Evolutionary conservation across 495 filamentous ascomycete genomes (phyloP).

Genomic region (Penicillium paxilli): DNA sequence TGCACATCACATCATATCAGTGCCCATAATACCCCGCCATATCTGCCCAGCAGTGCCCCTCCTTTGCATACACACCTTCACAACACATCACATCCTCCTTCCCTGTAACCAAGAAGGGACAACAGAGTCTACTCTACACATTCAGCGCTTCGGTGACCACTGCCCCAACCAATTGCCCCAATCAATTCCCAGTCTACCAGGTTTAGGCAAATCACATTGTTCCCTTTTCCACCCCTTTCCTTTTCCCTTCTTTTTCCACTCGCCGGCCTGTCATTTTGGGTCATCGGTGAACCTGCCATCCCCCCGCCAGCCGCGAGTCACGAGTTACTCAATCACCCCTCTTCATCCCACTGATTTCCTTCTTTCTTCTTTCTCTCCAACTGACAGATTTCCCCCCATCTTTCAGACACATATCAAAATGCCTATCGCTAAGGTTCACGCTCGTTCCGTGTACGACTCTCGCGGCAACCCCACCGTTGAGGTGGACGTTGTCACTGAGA

Average conservation of each 20-base stretch:
- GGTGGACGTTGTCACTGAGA: slow-evolving; percentile 95
- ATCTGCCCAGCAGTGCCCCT: slow-evolving; percentile 19
- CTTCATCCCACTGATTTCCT: slow-evolving; percentile 21
- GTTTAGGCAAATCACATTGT: slow-evolving; percentile 25
- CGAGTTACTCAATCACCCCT: slow-evolving; percentile 28
- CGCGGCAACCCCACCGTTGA: slow-evolving; percentile 96
- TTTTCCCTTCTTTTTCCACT: slow-evolving; percentile 17
- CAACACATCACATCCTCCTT: neutral
- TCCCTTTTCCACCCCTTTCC: too few relatives aligned
- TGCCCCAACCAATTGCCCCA: slow-evolving; percentile 25
- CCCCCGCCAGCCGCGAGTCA: slow-evolving; percentile 40
- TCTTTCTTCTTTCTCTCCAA: slow-evolving; percentile 22
- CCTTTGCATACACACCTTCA: slow-evolving; percentile 6
- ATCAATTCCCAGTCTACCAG: slow-evolving; percentile 12
- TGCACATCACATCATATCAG: neutral
- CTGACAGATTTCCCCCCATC: slow-evolving; percentile 23
- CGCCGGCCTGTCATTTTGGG: slow-evolving; percentile 43
- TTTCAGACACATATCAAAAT: slow-evolving; percentile 56
- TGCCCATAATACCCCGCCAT: slow-evolving; percentile 18
- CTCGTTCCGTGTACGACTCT: slow-evolving; percentile 98
- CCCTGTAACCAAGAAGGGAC: neutral
- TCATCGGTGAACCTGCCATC: slow-evolving; percentile 43
- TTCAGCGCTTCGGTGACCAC: slow-evolving; percentile 19
- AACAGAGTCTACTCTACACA: slow-evolving; percentile 10
- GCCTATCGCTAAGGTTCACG: slow-evolving; percentile 98